Percentiles rank a stretch among this genome's conserved stretches.
These are phyloP conservation scores for Mycena filopes DNA, from an alignment of 768 basidiomycete genomes.

Conservation along the genomic window DNA sequence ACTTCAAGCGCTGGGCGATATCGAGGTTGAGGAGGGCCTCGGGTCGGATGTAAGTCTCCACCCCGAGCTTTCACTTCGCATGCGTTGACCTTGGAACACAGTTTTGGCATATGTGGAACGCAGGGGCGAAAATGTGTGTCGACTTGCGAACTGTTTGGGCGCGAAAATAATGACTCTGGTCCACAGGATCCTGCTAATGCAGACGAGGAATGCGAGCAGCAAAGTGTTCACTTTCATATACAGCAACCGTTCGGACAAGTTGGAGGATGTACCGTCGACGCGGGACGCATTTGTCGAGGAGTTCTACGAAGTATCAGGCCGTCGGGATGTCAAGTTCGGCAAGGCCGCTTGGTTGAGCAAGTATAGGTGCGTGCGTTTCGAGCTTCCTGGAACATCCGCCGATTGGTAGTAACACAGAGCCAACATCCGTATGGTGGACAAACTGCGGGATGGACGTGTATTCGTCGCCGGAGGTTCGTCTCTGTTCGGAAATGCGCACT, in stretches of 20 bases:
- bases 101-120: constrained; percentile 40
- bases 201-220: neutral
- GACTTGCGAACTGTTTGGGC: neutral
- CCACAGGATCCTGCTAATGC: neutral
- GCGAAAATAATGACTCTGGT: too few relatives aligned
- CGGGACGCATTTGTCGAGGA: constrained; percentile 41
- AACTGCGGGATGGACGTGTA: constrained; percentile 52
- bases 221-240: constrained; percentile 21
- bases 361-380: constrained; percentile 37
- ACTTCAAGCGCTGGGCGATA: constrained; percentile 47
- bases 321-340: constrained; percentile 45
- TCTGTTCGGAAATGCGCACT: neutral
- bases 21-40: constrained; percentile 46
- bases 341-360: constrained; percentile 38
- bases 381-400: neutral
- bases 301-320: constrained; percentile 41
- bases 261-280: constrained; percentile 13
- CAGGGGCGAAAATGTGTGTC: constrained; percentile 25
- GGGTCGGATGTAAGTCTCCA: constrained; percentile 41
- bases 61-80: too few relatives aligned
- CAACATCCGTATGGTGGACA: constrained; percentile 60
- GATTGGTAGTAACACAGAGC: constrained; percentile 37
- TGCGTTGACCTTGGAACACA: too few relatives aligned
- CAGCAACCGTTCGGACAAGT: constrained; percentile 12
- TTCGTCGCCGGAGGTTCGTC: constrained; percentile 59